Evolutionary conservation across 1,284 basidiomycete genomes (phyloP), one percentile per base, ranked within the genome.

Genomic region (Cryptococcus deneoformans): DNA sequence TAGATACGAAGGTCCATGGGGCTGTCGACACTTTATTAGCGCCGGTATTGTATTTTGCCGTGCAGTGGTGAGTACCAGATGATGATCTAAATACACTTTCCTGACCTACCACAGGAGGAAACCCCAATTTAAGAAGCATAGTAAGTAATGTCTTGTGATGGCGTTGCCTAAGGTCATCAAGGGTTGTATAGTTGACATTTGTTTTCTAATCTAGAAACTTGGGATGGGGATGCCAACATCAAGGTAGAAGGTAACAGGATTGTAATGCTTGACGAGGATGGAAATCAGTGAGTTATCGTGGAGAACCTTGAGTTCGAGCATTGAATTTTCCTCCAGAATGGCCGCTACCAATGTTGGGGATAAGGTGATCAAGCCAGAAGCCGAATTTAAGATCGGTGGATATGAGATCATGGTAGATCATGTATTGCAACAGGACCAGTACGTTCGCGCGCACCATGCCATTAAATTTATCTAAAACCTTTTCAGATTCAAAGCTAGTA

Each of bases 341-440:
- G 71, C 59, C 6, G 65, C 63, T 0, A 65, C 65, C 2, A 53
- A 62, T 7, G 63, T 72, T 34, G 56, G 60, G 0, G 71, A 4
- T 48, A 59, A 40, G 36, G 64, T 11, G 63, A 61, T 11, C 54
- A 54, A 6, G 47, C 64, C 37, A 67, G 74, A 38, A 47, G 59
- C 36, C 1, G 83, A 85, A 51, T 79, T 90, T 52, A 77, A 68
- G 6, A 72, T 92, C 6, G 84, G 85, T 1, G 82, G 82, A 39
- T 88, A 86, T 70, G 89, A 92, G 44, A 77, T 90, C 12, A 65
- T 70, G 38, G 64, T 75, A 2, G 73, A 76, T 50, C 60, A 64
- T 7, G 47, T 52, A 14, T 59, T 75, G 5, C 49, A 61, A 1
- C 53, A 51, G 6, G 66, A 68, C 8, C 72, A 71, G 73, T 75